Evolutionary conservation across 2,329 filamentous ascomycete species (phyloP).

Genomic region (Neofusicoccum parvum): DNA sequence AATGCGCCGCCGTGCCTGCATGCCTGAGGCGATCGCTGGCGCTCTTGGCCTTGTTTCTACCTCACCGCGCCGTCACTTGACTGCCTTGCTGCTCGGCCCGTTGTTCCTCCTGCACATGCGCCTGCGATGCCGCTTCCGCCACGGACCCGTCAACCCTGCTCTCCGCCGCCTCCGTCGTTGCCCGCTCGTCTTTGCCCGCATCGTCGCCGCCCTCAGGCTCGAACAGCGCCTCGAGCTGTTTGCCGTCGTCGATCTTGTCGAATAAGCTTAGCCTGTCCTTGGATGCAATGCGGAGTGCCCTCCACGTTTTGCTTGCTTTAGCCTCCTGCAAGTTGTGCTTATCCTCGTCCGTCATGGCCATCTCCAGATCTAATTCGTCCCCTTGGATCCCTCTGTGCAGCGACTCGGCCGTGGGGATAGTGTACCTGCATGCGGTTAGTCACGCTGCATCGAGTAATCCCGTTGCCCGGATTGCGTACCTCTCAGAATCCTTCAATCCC

Average conservation of each 20-base stretch:
- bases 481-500: constrained; percentile 65
- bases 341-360: constrained; percentile 68
- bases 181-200: constrained; percentile 33
- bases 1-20: constrained; percentile 19
- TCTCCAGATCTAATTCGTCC: constrained; percentile 84
- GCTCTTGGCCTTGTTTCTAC: constrained; percentile 28
- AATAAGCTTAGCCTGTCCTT: constrained; percentile 74
- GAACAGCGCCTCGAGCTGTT: constrained; percentile 62
- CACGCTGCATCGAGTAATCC: constrained; percentile 1
- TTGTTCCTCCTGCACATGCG: constrained; percentile 38
- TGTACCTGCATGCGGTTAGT: constrained; percentile 57
- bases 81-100: constrained; percentile 38
- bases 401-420: constrained; percentile 67
- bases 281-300: constrained; percentile 78
- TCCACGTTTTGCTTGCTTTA: constrained; percentile 89
- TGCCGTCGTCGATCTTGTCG: constrained; percentile 84
- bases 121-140: constrained; percentile 35
- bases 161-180: constrained; percentile 37
- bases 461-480: constrained; percentile 40
- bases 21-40: constrained; percentile 29
- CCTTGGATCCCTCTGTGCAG: constrained; percentile 75
- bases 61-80: constrained; percentile 39
- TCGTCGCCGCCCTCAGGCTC: constrained; percentile 40
- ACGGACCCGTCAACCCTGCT: constrained; percentile 38
- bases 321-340: constrained; percentile 63